Evolutionary conservation across 2,329 filamentous ascomycete species (phyloP).

Genomic region (Esteya vermicola): DNA sequence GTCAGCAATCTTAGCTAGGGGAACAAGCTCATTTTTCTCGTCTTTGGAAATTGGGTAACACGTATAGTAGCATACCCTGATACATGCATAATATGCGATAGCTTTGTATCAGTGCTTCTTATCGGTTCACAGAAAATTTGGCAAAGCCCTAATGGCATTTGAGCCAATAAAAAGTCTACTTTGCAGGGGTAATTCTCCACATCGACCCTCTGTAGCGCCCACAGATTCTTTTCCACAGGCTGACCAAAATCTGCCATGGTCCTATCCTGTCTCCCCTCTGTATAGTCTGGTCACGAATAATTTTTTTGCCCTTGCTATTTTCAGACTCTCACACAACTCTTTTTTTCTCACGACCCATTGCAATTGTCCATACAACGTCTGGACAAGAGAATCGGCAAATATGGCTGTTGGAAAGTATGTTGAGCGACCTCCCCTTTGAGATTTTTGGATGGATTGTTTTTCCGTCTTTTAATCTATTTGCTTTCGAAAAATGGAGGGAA

Average conservation of each 20-base stretch:
- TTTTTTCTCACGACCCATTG: slow-evolving; percentile 20
- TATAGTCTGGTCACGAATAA: slow-evolving; percentile 4
- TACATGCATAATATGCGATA: background rate
- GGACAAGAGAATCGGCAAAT: slow-evolving; percentile 34
- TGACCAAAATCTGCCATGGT: slow-evolving; percentile 5
- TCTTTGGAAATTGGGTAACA: too few relatives aligned
- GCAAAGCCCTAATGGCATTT: slow-evolving; percentile 8
- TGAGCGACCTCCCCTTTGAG: background rate
- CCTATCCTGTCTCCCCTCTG: slow-evolving; percentile 7
- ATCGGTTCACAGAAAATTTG: slow-evolving; percentile 6
- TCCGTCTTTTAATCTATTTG: background rate
- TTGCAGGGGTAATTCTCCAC: background rate
- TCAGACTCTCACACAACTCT: slow-evolving; percentile 4
- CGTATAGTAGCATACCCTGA: background rate
- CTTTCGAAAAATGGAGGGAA: too few relatives aligned
- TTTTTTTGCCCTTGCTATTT: slow-evolving; percentile 4
- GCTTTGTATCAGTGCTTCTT: background rate
- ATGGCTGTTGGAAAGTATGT: slow-evolving; percentile 48
- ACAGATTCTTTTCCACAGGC: slow-evolving; percentile 12
- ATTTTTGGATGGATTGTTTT: background rate
- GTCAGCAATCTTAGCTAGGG: too few relatives aligned
- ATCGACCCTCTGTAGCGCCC: slow-evolving; percentile 8
- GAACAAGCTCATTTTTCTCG: too few relatives aligned
- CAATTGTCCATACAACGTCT: slow-evolving; percentile 21
- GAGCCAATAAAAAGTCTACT: slow-evolving; percentile 2